These are phyloP conservation scores for Tetrapyrgos nigripes DNA, from an alignment of 1,284 basidiomycete species.

Conservation along the genomic window DNA sequence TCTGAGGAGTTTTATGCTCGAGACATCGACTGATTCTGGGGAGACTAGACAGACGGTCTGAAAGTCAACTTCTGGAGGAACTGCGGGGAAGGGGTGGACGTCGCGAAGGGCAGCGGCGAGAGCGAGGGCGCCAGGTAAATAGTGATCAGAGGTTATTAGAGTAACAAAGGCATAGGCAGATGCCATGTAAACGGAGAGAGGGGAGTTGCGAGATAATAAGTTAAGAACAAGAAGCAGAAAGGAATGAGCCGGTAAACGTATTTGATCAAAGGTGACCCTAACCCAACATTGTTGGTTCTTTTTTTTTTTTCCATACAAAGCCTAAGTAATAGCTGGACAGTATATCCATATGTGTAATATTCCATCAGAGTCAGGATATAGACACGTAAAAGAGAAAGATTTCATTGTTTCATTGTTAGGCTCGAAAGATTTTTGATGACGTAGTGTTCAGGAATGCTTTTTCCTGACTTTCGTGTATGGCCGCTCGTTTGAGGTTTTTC, in stretches of 20 bases:
- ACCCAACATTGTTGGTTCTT: too few relatives aligned
- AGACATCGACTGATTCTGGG: conserved; percentile 90
- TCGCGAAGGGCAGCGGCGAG: conserved; percentile 85
- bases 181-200: conserved; percentile 54
- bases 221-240: neutral
- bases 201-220: conserved; percentile 11
- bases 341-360: too few relatives aligned
- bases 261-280: too few relatives aligned
- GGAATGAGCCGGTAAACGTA: too few relatives aligned
- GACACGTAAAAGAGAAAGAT: too few relatives aligned
- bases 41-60: conserved; percentile 94
- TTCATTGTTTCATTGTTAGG: too few relatives aligned
- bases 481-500: neutral
- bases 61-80: conserved; percentile 68
- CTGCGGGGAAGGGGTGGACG: conserved; percentile 67
- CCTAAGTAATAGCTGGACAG: too few relatives aligned
- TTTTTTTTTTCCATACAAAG: too few relatives aligned
- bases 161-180: conserved; percentile 84
- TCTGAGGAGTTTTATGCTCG: conserved; percentile 82
- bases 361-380: too few relatives aligned
- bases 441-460: too few relatives aligned
- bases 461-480: too few relatives aligned
- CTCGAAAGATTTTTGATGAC: too few relatives aligned
- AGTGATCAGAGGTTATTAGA: conserved; percentile 88
- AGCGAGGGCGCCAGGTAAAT: conserved; percentile 92